These are phyloP conservation scores for Metschnikowia sp. DNA, from an alignment of 805 yeast genomes.

Conservation along the genomic window DNA sequence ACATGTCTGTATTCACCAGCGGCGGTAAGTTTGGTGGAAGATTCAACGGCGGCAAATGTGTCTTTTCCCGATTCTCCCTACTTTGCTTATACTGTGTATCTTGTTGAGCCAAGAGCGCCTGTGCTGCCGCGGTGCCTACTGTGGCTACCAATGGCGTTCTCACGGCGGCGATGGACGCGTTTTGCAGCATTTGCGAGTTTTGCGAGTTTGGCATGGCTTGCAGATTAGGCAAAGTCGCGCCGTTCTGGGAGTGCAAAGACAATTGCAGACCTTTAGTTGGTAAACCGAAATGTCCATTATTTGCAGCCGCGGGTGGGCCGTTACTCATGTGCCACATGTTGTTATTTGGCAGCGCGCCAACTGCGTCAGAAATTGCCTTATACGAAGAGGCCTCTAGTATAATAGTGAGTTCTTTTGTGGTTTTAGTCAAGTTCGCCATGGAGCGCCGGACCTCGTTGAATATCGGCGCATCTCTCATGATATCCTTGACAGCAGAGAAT, in stretches of 20 bases:
- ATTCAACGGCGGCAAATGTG: slow-evolving; percentile 6
- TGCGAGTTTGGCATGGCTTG: not conserved
- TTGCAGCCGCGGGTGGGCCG: slow-evolving; percentile 2
- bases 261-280: not conserved
- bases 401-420: slow-evolving; percentile 90
- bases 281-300: not conserved
- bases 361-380: slow-evolving; percentile 15
- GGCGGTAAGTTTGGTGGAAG: slow-evolving; percentile 16
- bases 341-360: slow-evolving; percentile 11
- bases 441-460: slow-evolving; percentile 77
- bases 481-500: slow-evolving; percentile 75
- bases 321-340: slow-evolving; percentile 11
- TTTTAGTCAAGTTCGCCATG: slow-evolving; percentile 76
- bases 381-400: slow-evolving; percentile 53
- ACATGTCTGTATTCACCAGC: slow-evolving; percentile 14
- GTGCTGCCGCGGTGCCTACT: slow-evolving; percentile 17
- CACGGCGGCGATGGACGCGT: slow-evolving; percentile 4
- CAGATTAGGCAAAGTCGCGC: not conserved
- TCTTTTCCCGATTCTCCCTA: not conserved
- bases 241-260: not conserved
- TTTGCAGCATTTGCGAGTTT: not conserved
- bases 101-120: slow-evolving; percentile 14
- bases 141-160: slow-evolving; percentile 18
- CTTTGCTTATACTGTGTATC: slow-evolving; percentile 8
- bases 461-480: slow-evolving; percentile 78